Evolutionary conservation across 2,329 filamentous ascomycete genomes (phyloP).

Genomic region (Blumeria graminis): DNA sequence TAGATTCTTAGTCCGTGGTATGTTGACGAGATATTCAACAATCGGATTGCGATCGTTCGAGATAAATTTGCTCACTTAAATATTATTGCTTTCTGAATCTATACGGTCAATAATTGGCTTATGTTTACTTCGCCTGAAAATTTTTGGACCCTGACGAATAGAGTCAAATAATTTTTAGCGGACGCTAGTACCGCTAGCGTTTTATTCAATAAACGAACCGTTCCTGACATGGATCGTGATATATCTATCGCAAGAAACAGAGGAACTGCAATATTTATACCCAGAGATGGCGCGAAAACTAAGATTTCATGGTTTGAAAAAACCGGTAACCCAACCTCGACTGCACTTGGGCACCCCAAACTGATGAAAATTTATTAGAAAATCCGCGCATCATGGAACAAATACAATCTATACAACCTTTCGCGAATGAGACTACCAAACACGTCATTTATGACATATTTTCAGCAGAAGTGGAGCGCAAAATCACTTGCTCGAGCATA

Average conservation of each 20-base stretch:
- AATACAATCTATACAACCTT: conserved; percentile 89
- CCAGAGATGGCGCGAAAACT: conserved; percentile 11
- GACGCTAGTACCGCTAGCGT: neutral
- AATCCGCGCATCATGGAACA: conserved; percentile 90
- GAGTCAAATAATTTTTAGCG: neutral
- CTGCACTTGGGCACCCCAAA: neutral
- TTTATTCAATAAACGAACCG: neutral
- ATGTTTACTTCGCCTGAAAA: too few species aligned
- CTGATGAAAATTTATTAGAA: conserved; percentile 29
- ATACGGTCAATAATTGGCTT: too few species aligned
- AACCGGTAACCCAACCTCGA: conserved; percentile 26
- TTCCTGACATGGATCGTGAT: neutral
- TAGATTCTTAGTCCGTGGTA: too few species aligned
- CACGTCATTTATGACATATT: conserved; percentile 40
- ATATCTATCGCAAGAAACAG: neutral
- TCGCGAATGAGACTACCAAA: conserved; percentile 25
- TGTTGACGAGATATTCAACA: too few species aligned
- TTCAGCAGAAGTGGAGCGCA: conserved; percentile 93
- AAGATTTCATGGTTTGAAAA: conserved; percentile 42
- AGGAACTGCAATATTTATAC: too few species aligned
- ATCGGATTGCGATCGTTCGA: too few species aligned
- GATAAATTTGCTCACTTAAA: too few species aligned
- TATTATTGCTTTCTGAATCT: too few species aligned
- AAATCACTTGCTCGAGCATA: conserved; percentile 69
- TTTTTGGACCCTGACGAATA: too few species aligned